phyloP scores from a whole-genome alignment of 2,329 filamentous ascomycete species.

The Xylaria sp. region DNA sequence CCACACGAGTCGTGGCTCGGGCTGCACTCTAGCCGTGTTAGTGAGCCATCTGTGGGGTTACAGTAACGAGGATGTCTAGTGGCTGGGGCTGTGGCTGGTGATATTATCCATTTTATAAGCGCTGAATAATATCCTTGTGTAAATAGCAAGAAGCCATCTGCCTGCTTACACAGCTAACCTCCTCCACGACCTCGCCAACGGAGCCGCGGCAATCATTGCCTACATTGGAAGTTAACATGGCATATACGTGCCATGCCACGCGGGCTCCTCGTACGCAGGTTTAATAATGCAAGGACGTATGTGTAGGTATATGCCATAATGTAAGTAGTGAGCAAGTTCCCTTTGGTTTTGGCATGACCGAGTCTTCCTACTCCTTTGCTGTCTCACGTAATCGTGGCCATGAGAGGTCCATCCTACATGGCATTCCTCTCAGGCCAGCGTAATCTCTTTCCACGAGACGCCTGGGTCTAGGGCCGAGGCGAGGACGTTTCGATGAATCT shows the following conservation, averaged over 20 bases:
- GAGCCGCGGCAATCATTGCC: conserved; percentile 6
- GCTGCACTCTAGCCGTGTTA: not conserved
- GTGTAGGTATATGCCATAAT: not conserved
- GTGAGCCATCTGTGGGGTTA: not conserved
- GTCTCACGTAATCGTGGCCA: conserved; percentile 16
- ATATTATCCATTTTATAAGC: conserved; percentile 24
- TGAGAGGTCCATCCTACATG: not conserved
- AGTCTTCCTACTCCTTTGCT: not conserved
- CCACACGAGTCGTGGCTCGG: not conserved
- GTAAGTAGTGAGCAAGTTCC: not conserved
- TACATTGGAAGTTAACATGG: conserved; percentile 9
- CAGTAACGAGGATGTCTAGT: conserved; percentile 2
- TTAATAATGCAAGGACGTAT: not conserved
- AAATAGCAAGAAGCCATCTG: not conserved
- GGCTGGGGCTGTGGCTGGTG: conserved; percentile 28
- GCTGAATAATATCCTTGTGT: conserved; percentile 26
- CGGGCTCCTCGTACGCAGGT: not conserved
- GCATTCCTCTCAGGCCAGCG: conserved; percentile 26
- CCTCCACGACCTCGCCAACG: conserved; percentile 8
- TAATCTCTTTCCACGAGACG: conserved; percentile 36
- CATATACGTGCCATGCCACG: not conserved
- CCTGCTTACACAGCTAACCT: conserved; percentile 7
- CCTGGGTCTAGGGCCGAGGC: conserved; percentile 22
- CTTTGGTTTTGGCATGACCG: not conserved
- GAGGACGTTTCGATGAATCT: conserved; percentile 33